Base-by-base conservation (phyloP, 805 yeast genomes). In the Hanseniaspora jakobsenii region DNA sequence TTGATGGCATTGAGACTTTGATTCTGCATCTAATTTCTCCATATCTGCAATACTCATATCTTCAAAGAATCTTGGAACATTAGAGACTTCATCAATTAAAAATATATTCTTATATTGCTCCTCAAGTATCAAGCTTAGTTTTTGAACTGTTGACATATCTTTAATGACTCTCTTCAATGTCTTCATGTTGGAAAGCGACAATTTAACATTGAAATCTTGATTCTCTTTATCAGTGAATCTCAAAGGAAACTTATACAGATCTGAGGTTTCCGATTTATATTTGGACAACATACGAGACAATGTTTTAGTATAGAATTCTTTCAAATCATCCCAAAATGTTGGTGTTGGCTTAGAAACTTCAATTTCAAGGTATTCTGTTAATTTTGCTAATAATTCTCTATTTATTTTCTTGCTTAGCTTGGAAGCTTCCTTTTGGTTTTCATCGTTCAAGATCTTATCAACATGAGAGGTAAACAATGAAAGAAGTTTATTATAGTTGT, bases 51-150 rank as follows among this genome's bases (percentile, higher is more conserved):
- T 34, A 8, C 29, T 35, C 27, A 46, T 40, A 28, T 35, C 29
- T n/a, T 40, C 43, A 40, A 46, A 46, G 38, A 87, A 66, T 30
- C 76, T 71, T 12, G 98, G 98, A 23, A 84, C 61, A 2, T 87
- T 93, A 49, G 78, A 71, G 28, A 72, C 77, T 12, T 18, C 17
- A 58, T 86, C 95, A 58, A 81, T 91, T 53, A 89, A 70, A 65
- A 91, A 89, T 34, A 62, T 66, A 47, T 77, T 83, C 53, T 89
- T 96, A 63, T 91, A 89, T 48, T 74, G 66, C 48, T 83, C 93
- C 56, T 83, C 77, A 56, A 89, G 61, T 21, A 84, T 69, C 43
- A 69, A 65, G 2, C 79, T 66, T 6, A 82, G 72, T 17, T 71
- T 74, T 43, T 82, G 94, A 48, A 75, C 80, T 23, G 75, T 70